A percentile compares a stretch with the other conserved stretches of the same genome.
phyloP scores from a whole-genome alignment of 192 early-diverging fungal species.

The Coemansia sp. region DNA sequence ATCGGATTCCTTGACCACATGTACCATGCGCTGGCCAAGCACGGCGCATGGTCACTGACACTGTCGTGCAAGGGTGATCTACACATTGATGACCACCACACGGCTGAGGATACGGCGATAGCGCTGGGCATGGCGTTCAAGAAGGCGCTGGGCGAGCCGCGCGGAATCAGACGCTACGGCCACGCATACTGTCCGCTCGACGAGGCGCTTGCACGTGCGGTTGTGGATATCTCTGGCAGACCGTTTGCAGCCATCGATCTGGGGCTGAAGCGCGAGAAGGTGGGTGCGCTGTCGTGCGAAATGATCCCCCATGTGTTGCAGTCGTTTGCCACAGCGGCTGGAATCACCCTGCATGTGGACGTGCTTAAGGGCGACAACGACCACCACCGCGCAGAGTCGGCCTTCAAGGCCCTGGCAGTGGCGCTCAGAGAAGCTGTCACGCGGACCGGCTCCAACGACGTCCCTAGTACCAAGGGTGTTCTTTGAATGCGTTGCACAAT shows the following conservation, averaged over 20 bases:
- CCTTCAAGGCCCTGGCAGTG: constrained; percentile 98
- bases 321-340: constrained; percentile 88
- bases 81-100: constrained; percentile 98
- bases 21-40: constrained; percentile 97
- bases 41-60: constrained; percentile 85
- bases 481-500: constrained; percentile 52
- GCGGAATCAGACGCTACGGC: constrained; percentile 90
- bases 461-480: constrained; percentile 97
- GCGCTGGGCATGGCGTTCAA: constrained; percentile 93
- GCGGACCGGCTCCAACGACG: constrained; percentile 78
- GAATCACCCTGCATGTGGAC: constrained; percentile 97
- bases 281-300: constrained; percentile 89
- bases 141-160: constrained; percentile 83
- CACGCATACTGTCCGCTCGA: constrained; percentile 95
- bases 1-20: constrained; percentile 99
- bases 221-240: constrained; percentile 97
- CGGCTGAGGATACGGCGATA: constrained; percentile 93
- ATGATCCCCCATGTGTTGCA: constrained; percentile 98
- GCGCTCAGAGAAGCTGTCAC: constrained; percentile 87
- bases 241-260: constrained; percentile 82
- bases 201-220: constrained; percentile 91
- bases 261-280: constrained; percentile 86
- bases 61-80: constrained; percentile 89
- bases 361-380: constrained; percentile 93
- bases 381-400: constrained; percentile 92